Evolutionary conservation across 208 protist species (phyloP).

Genomic region (Trypanosomatidae sp.): DNA sequence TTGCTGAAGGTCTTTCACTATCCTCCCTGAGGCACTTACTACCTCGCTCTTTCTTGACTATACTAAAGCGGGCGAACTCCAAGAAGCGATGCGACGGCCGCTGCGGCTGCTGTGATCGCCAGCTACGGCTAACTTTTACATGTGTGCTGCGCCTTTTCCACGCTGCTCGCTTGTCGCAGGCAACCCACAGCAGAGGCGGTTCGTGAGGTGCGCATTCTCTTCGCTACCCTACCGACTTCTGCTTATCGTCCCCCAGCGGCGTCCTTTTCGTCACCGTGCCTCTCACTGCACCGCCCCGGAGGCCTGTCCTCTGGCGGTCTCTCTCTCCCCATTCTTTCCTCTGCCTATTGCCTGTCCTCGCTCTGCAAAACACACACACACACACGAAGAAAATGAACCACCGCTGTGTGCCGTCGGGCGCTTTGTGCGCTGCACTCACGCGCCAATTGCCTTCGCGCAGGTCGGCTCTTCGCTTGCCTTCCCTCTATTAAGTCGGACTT

Average conservation of each 20-base stretch:
- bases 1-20: background rate
- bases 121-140: background rate
- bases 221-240: background rate
- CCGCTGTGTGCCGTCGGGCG: background rate
- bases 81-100: background rate
- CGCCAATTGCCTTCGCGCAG: background rate
- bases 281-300: background rate
- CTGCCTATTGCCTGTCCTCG: background rate
- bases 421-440: background rate
- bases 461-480: background rate
- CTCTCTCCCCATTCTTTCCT: slow-evolving; percentile 1
- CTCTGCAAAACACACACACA: background rate
- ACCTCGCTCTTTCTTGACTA: background rate
- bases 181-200: background rate
- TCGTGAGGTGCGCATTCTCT: background rate
- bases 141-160: background rate
- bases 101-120: background rate
- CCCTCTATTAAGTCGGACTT: background rate
- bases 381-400: background rate
- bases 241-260: background rate
- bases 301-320: background rate
- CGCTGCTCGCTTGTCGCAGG: background rate
- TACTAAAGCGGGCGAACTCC: background rate
- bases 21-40: background rate
- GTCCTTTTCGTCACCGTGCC: background rate